Percentiles rank a stretch among this genome's conserved stretches.
Conservation (phyloP, 345 rosid species). For the Anacardium occidentale region DNA sequence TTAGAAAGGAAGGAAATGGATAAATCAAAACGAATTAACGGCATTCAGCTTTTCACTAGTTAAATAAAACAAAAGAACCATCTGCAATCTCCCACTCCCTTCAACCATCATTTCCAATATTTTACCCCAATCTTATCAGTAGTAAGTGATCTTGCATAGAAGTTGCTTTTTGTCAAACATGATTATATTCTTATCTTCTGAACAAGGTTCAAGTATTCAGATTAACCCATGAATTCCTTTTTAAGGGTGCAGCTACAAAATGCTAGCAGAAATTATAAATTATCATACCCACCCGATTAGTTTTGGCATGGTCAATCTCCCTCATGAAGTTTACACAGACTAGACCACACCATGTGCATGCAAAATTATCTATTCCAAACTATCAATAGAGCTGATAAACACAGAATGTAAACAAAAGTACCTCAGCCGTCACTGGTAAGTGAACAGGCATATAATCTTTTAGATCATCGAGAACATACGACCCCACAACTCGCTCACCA, state of each 20-base stretch:
- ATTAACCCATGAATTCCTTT: not conserved
- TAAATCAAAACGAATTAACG: not conserved
- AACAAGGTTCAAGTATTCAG: not conserved
- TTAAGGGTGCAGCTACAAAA: not conserved
- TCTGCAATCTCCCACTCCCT: not conserved
- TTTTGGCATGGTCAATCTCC: not conserved
- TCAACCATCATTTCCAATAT: not conserved
- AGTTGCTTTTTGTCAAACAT: not conserved
- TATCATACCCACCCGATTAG: not conserved
- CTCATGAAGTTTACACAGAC: not conserved
- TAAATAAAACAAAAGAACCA: not conserved
- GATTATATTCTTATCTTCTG: not conserved
- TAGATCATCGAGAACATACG: conserved; percentile 74
- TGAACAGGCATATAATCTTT: conserved; percentile 57
- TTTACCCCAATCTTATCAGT: not conserved
- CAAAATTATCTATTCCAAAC: conserved; percentile 4
- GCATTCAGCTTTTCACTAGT: not conserved
- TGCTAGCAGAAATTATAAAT: not conserved
- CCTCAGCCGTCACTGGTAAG: conserved; percentile 78
- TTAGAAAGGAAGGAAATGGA: not conserved
- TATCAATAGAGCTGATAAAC: not conserved
- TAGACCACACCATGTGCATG: not conserved
- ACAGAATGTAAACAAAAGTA: conserved; percentile 22
- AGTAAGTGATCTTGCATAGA: no score
- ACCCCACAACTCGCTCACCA: conserved; percentile 80